Evolutionary conservation across 768 basidiomycete genomes (phyloP).

Genomic region (Suillus brevipes): DNA sequence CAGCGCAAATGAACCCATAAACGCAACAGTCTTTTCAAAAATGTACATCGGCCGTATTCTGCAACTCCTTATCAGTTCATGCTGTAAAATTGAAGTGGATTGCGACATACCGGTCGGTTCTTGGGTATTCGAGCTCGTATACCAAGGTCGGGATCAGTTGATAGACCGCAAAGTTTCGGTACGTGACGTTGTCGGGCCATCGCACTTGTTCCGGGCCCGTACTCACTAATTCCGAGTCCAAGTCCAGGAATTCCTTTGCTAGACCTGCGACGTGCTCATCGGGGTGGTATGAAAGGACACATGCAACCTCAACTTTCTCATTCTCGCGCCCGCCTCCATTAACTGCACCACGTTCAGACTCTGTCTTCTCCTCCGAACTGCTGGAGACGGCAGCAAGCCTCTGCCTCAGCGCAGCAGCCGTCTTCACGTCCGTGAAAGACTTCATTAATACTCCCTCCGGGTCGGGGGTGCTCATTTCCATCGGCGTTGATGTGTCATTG

Average conservation of each 20-base stretch:
- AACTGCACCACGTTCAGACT: conserved; percentile 4
- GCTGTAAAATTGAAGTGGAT: not conserved
- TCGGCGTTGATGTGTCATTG: conserved; percentile 26
- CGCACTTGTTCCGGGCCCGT: conserved; percentile 63
- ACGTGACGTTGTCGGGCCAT: conserved; percentile 86
- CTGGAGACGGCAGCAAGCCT: conserved; percentile 46
- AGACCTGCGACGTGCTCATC: conserved; percentile 61
- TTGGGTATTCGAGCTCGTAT: conserved; percentile 94
- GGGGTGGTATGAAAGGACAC: conserved; percentile 62
- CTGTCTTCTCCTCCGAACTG: conserved; percentile 1
- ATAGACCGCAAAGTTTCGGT: conserved; percentile 81
- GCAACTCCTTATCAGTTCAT: conserved; percentile 5
- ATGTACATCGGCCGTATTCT: conserved; percentile 51
- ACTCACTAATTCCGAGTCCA: conserved; percentile 74
- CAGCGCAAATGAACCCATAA: conserved; percentile 95
- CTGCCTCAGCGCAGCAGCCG: conserved; percentile 54
- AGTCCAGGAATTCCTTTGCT: conserved; percentile 75
- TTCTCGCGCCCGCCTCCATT: conserved; percentile 9
- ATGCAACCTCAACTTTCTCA: conserved; percentile 27
- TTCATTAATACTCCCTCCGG: conserved; percentile 45
- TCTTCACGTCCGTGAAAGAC: conserved; percentile 54
- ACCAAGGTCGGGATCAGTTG: conserved; percentile 89
- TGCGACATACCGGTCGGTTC: conserved; percentile 70
- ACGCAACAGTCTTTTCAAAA: conserved; percentile 70
- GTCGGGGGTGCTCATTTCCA: conserved; percentile 41